Base-by-base conservation (phyloP, 345 rosid species). In the Toxicodendron radicans region DNA sequence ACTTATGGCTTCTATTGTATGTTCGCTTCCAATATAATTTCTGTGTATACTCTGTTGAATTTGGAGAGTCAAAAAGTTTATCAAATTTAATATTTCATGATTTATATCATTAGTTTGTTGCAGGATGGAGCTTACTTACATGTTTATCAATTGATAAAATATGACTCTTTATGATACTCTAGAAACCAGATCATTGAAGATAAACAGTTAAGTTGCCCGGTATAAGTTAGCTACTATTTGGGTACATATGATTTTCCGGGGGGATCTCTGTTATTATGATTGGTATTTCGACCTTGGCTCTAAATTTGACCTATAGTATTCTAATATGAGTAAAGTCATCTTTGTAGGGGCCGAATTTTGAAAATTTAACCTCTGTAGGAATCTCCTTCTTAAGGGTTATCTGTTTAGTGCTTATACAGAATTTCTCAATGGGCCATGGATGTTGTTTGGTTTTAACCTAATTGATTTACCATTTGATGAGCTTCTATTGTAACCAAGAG, bases 21-120 rank as follows among this genome's bases (percentile, higher is more conserved):
- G 58, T 38, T 20, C 43, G 11, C 54, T 71, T 62, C 62, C 76
- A 58, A 52, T 63, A 63, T 62, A 56, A 17, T 32, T n/a, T 30
- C 20, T 49, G 59, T 4, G 32, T 32, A 3, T 61, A 49, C 59
- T 60, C 1, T 53, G 7, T 62, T 20, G 46, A 61, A 72, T 49
- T 18, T 48, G 2, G 52, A 20, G 18, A 59, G 13, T 48, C 14
- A 3, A 59, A 30, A 24, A 38, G 35, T 5, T 5, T 49, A 4
- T 18, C 7, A 45, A 59, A 30, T 5, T 43, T 58, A 43, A 7
- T 30, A 14, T 24, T 24, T 43, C 35, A 38, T 8, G 24, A 52
- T 48, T 20, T 24, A 33, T 5, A 54, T 23, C 33, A 11, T 13
- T 69, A 57, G 13, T 10, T 35, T 24, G 61, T 21, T 32, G 18